phyloP scores from a whole-genome alignment of 2,329 filamentous ascomycete genomes.

The Trichoderma hamatum region DNA sequence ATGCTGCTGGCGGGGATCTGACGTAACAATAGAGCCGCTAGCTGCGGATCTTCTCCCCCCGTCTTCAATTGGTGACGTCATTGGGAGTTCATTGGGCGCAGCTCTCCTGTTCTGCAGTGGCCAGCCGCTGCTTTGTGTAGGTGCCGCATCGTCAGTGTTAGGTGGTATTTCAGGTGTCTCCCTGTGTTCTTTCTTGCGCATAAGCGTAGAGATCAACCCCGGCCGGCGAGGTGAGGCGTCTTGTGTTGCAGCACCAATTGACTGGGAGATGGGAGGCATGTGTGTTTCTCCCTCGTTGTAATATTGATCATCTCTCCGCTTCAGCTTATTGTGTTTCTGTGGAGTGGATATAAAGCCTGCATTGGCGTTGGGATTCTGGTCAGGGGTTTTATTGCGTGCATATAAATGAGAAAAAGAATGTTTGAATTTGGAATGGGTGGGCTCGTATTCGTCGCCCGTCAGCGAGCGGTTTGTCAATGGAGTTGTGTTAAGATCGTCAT shows the following conservation, averaged over 20 bases:
- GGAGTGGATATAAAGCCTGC: not conserved
- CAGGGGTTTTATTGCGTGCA: constrained; percentile 37
- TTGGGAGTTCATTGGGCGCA: constrained; percentile 4
- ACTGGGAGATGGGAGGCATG: constrained; percentile 48
- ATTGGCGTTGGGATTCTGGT: constrained; percentile 42
- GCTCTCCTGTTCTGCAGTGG: constrained; percentile 36
- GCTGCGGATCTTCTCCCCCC: constrained; percentile 17
- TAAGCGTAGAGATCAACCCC: constrained; percentile 63
- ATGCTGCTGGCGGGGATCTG: constrained; percentile 10
- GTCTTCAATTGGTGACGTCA: constrained; percentile 18
- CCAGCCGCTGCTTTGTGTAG: constrained; percentile 47
- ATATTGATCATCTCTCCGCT: constrained; percentile 37
- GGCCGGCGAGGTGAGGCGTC: constrained; percentile 46
- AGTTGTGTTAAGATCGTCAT: constrained; percentile 49
- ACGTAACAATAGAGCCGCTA: not conserved
- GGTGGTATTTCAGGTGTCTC: constrained; percentile 61
- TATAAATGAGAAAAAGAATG: constrained; percentile 18
- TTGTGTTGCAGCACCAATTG: constrained; percentile 25
- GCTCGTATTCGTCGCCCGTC: constrained; percentile 32
- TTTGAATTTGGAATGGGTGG: constrained; percentile 30
- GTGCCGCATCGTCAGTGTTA: constrained; percentile 55
- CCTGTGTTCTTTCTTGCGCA: constrained; percentile 65
- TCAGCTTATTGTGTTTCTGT: not conserved
- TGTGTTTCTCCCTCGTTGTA: constrained; percentile 45
- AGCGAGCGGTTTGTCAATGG: constrained; percentile 21